A percentile compares a stretch with the other conserved stretches of the same genome.
phyloP scores from a whole-genome alignment of 2,329 filamentous ascomycete genomes.

The Aureobasidium vineae region DNA sequence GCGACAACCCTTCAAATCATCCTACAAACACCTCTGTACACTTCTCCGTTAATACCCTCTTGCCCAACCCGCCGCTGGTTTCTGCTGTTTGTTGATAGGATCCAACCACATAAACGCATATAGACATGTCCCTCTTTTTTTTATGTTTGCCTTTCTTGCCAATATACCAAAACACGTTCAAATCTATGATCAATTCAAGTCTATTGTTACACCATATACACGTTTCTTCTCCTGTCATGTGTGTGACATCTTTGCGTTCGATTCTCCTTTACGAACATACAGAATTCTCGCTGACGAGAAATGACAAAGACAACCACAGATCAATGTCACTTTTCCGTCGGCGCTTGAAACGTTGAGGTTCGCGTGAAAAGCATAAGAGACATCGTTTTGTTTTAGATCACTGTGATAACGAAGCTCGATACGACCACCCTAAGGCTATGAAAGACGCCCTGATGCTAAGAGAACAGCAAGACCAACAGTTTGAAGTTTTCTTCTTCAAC shows the following conservation, averaged over 20 bases:
- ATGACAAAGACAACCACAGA: too few relatives aligned
- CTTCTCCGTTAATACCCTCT: not conserved
- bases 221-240: too few relatives aligned
- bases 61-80: not conserved
- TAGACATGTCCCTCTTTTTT: constrained; percentile 3
- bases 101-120: not conserved
- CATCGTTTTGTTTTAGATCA: not conserved
- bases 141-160: not conserved
- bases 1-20: not conserved
- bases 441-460: not conserved
- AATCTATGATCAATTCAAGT: too few relatives aligned
- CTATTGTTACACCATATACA: too few relatives aligned
- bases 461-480: not conserved
- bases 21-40: not conserved
- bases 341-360: too few relatives aligned
- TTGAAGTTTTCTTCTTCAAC: not conserved
- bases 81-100: not conserved
- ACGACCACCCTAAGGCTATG: not conserved
- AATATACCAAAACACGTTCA: not conserved
- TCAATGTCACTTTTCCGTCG: too few relatives aligned
- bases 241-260: too few relatives aligned
- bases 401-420: not conserved
- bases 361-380: too few relatives aligned
- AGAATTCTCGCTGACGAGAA: not conserved
- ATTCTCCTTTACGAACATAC: too few relatives aligned